phyloP scores from a whole-genome alignment of 1,284 basidiomycete species.

The Heterobasidion annosum region DNA sequence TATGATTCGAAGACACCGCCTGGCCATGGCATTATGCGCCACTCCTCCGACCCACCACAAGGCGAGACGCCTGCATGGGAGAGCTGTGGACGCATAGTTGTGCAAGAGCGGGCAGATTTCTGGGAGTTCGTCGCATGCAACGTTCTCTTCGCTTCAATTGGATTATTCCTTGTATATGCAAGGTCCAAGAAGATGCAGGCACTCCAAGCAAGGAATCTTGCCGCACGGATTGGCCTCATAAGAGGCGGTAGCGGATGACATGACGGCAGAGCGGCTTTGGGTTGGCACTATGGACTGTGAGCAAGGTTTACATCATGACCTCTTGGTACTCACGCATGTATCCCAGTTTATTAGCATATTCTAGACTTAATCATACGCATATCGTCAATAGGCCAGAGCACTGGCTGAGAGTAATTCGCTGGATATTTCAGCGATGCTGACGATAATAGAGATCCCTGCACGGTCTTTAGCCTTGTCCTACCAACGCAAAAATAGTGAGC shows the following conservation, averaged over 20 bases:
- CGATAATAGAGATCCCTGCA: no score
- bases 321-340: no score
- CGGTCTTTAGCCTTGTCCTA: no score
- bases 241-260: constrained; percentile 14
- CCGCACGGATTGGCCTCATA: constrained; percentile 69
- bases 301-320: no score
- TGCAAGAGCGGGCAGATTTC: constrained; percentile 74
- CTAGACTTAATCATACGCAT: no score
- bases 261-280: no score
- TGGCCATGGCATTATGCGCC: constrained; percentile 11
- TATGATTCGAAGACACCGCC: constrained; percentile 10
- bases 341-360: no score
- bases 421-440: no score
- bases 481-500: no score
- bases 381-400: no score
- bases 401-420: no score
- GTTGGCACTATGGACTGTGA: no score
- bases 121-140: constrained; percentile 85
- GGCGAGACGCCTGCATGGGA: constrained; percentile 84
- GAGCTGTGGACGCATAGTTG: constrained; percentile 77
- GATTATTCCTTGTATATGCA: constrained; percentile 56
- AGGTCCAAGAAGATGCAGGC: constrained; percentile 62
- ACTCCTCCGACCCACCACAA: constrained; percentile 13
- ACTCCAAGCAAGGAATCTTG: constrained; percentile 71
- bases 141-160: constrained; percentile 57